phyloP scores from a whole-genome alignment of 257 asterid species.

The Solanum corneliomulleri region DNA sequence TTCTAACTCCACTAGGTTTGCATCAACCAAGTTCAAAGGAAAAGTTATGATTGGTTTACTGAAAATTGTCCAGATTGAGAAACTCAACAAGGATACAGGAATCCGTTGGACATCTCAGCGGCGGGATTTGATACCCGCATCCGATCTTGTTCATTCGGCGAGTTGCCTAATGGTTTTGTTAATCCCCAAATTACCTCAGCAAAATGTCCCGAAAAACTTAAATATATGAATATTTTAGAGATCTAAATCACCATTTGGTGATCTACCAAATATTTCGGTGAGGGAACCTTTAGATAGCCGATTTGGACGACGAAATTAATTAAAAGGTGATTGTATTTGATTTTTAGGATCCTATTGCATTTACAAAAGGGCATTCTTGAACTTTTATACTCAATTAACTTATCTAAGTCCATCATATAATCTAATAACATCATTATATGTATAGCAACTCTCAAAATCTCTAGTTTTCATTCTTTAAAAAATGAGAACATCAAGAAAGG shows the following conservation, averaged over 20 bases:
- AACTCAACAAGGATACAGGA: background rate
- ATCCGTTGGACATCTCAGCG: too few species aligned
- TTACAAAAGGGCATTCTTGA: background rate
- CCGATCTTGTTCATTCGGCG: background rate
- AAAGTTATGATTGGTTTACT: background rate
- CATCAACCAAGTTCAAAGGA: background rate
- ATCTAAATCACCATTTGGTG: background rate
- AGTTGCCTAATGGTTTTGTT: background rate
- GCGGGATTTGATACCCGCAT: too few species aligned
- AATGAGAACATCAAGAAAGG: background rate
- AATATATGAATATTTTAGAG: background rate
- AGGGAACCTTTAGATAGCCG: background rate
- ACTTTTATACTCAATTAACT: too few species aligned
- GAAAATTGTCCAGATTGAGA: background rate
- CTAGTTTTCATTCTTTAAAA: too few species aligned
- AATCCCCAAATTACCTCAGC: background rate
- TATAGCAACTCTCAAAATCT: background rate
- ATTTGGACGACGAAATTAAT: too few species aligned
- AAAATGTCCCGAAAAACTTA: background rate
- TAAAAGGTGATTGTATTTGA: too few species aligned
- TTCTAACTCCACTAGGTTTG: background rate
- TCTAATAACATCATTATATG: too few species aligned
- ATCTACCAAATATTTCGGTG: background rate
- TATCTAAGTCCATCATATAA: background rate
- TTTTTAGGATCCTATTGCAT: background rate